These are phyloP conservation scores for Ulmus americana DNA, from an alignment of 331 rosid species.

Conservation along the genomic window DNA sequence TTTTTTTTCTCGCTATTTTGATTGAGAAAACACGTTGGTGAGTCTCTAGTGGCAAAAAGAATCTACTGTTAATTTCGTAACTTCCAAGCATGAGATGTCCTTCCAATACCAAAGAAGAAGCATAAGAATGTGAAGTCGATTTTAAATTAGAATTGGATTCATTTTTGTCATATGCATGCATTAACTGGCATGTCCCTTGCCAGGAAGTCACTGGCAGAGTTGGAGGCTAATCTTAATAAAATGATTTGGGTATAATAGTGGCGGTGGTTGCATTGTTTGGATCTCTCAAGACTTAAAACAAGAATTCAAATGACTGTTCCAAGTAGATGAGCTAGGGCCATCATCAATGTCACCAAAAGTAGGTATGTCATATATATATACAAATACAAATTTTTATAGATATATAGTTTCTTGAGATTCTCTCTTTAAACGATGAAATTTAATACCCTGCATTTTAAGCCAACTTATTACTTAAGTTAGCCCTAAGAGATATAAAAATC, in stretches of 20 bases:
- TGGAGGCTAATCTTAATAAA: not conserved
- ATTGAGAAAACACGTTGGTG: no score
- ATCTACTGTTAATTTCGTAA: no score
- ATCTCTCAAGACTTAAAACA: not conserved
- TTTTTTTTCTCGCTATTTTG: no score
- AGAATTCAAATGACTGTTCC: slow-evolving; percentile 4
- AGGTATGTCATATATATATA: not conserved
- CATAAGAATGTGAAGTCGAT: not conserved
- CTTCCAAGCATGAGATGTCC: no score
- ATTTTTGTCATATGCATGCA: not conserved
- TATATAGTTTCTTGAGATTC: not conserved
- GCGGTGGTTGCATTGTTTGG: slow-evolving; percentile 28
- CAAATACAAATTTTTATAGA: no score
- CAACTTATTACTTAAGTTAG: not conserved
- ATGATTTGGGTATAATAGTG: slow-evolving; percentile 8
- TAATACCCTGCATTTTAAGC: slow-evolving; percentile 5
- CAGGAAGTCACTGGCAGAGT: not conserved
- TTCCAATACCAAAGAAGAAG: not conserved
- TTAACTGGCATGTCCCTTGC: slow-evolving; percentile 5
- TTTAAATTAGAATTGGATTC: not conserved
- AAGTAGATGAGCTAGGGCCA: slow-evolving; percentile 28
- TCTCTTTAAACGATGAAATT: not conserved
- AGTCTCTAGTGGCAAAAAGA: no score
- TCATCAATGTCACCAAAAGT: slow-evolving; percentile 29
- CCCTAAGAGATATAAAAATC: not conserved